A percentile compares a stretch with the other conserved stretches of the same genome.
Evolutionary conservation across 768 basidiomycete genomes (phyloP).

Genomic region (Amanita inopinata): DNA sequence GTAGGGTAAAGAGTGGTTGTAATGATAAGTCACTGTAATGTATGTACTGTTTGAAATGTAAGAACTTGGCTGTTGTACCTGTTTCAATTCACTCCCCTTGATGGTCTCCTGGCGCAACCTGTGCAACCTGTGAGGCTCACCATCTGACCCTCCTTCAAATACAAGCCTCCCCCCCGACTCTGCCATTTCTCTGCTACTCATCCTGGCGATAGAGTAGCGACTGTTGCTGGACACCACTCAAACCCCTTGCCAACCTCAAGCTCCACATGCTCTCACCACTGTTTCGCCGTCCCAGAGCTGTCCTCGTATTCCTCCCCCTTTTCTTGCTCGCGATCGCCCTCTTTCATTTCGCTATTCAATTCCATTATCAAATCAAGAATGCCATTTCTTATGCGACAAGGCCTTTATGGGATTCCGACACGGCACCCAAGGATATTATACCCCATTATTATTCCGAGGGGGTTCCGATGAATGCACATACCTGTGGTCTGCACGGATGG

Average conservation of each 20-base stretch:
- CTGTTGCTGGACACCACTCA: constrained; percentile 3
- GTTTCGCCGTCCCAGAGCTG: constrained; percentile 21
- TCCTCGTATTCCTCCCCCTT: constrained; percentile 23
- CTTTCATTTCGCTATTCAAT: constrained; percentile 28
- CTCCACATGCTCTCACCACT: constrained; percentile 13
- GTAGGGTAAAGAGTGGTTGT: no score
- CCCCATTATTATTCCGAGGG: constrained; percentile 51
- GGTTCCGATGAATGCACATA: constrained; percentile 29
- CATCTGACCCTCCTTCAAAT: not conserved
- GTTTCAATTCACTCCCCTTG: no score
- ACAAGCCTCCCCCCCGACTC: not conserved
- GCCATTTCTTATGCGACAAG: constrained; percentile 45
- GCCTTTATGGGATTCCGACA: constrained; percentile 48
- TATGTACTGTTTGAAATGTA: no score
- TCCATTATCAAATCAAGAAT: constrained; percentile 43
- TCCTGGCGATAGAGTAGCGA: constrained; percentile 4
- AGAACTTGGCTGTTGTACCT: no score
- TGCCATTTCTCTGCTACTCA: not conserved
- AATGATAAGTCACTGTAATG: no score
- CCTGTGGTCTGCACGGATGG: constrained; percentile 50
- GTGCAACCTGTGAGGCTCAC: no score
- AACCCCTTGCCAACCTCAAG: constrained; percentile 9
- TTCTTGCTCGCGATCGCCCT: constrained; percentile 20
- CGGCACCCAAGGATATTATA: constrained; percentile 37
- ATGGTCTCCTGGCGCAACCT: no score